phyloP scores from a whole-genome alignment of 2,329 filamentous ascomycete species.

The Penicillium decumbens region DNA sequence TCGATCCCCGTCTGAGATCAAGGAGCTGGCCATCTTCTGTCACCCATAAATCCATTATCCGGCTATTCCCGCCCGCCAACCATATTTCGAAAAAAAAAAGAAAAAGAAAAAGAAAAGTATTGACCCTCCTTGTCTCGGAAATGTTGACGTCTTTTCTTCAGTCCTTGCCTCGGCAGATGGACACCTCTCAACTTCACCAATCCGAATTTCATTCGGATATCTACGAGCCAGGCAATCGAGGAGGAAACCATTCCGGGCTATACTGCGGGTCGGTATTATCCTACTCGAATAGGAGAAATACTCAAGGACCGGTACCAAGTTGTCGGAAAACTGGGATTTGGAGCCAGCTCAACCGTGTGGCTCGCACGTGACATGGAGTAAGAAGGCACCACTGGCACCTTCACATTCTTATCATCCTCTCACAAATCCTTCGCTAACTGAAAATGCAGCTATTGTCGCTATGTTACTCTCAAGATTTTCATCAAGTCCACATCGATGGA shows the following conservation, averaged over 20 bases:
- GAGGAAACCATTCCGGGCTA: constrained; percentile 31
- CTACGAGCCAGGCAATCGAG: constrained; percentile 25
- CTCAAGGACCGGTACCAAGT: constrained; percentile 32
- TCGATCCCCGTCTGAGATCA: no score
- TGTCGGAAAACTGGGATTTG: constrained; percentile 37
- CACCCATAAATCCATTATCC: no score
- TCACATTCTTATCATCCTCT: background rate
- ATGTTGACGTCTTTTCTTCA: constrained; percentile 20
- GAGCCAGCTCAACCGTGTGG: constrained; percentile 36
- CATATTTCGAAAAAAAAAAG: no score
- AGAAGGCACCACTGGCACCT: background rate
- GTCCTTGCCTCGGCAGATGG: constrained; percentile 26
- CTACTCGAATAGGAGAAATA: constrained; percentile 29
- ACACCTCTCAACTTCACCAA: constrained; percentile 32
- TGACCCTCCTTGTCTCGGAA: background rate
- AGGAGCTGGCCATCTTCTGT: no score
- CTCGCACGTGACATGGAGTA: constrained; percentile 35
- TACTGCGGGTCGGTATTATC: constrained; percentile 27
- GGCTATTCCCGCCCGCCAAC: no score
- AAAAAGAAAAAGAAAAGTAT: no score
- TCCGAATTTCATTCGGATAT: constrained; percentile 25
- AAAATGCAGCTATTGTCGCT: constrained; percentile 20
- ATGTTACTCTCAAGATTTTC: constrained; percentile 32
- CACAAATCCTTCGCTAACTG: background rate
- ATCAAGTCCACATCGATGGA: constrained; percentile 27